These are phyloP conservation scores for Kodamaea sp. DNA, from an alignment of 1,139 yeast species.

Conservation along the genomic window DNA sequence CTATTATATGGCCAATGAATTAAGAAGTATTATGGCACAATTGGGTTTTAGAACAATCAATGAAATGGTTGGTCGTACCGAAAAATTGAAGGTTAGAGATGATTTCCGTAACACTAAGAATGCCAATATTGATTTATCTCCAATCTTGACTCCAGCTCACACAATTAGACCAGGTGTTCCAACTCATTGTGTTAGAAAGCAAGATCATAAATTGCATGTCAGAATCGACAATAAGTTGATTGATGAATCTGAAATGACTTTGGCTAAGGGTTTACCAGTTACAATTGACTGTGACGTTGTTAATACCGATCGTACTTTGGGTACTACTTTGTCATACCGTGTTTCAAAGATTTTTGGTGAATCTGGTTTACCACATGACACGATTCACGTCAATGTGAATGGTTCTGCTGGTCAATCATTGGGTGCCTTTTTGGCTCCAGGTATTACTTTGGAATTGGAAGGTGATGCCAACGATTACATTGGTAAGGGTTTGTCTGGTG, in stretches of 20 bases:
- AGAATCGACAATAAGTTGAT: constrained; percentile 93
- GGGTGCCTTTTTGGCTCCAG: constrained; percentile 96
- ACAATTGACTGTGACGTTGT: constrained; percentile 89
- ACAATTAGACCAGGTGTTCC: constrained; percentile 97
- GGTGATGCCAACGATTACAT: constrained; percentile 98
- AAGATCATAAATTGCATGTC: constrained; percentile 89
- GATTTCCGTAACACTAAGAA: constrained; percentile 86
- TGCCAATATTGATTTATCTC: constrained; percentile 85
- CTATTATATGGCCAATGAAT: constrained; percentile 89
- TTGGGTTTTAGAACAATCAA: constrained; percentile 93
- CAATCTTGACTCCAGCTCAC: constrained; percentile 95
- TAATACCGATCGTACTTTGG: constrained; percentile 94
- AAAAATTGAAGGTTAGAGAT: constrained; percentile 79
- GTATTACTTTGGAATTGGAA: constrained; percentile 90
- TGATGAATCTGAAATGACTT: constrained; percentile 90
- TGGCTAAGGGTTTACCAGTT: constrained; percentile 92
- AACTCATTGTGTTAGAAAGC: constrained; percentile 87
- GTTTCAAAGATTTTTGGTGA: constrained; percentile 93
- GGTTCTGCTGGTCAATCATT: constrained; percentile 99
- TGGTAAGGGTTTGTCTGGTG: constrained; percentile 97
- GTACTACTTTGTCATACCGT: constrained; percentile 90
- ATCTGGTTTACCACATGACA: constrained; percentile 89
- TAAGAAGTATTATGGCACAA: constrained; percentile 88
- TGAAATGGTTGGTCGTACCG: constrained; percentile 98
- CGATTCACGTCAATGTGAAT: constrained; percentile 83